phyloP scores from a whole-genome alignment of 1,284 basidiomycete genomes.

The Marasmius oreades region DNA sequence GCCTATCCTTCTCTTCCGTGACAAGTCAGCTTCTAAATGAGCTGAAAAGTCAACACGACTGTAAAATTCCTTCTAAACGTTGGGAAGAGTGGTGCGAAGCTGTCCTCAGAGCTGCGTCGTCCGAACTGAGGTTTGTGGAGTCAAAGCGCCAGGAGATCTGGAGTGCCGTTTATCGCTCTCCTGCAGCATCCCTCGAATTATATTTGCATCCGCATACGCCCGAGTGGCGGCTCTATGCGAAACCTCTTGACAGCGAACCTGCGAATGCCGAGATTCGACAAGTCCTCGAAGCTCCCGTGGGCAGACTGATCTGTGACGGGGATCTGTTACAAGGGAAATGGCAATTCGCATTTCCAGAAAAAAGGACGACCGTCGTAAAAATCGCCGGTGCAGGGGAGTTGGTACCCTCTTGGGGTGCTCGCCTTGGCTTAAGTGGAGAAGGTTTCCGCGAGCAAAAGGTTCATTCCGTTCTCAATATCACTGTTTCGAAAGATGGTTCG shows the following conservation, averaged over 20 bases:
- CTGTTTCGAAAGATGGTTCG: slow-evolving; percentile 47
- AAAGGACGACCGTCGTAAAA: slow-evolving; percentile 51
- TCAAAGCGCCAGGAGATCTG: slow-evolving; percentile 87
- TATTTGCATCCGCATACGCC: slow-evolving; percentile 73
- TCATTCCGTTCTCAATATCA: slow-evolving; percentile 64
- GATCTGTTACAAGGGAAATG: slow-evolving; percentile 71
- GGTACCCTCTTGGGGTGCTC: slow-evolving; percentile 83
- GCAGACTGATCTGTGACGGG: slow-evolving; percentile 61
- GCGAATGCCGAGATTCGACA: slow-evolving; percentile 80
- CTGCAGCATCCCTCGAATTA: slow-evolving; percentile 72
- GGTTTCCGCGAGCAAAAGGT: slow-evolving; percentile 67
- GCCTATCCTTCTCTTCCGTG: slow-evolving; percentile 59
- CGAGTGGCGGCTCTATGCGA: slow-evolving; percentile 85
- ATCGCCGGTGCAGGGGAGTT: slow-evolving; percentile 68
- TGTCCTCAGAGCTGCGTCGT: slow-evolving; percentile 56
- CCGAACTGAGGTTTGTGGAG: slow-evolving; percentile 82
- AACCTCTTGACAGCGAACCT: slow-evolving; percentile 64
- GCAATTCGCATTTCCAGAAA: slow-evolving; percentile 79
- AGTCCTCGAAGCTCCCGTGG: slow-evolving; percentile 74
- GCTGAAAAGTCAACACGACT: slow-evolving; percentile 42
- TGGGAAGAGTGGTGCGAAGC: slow-evolving; percentile 73
- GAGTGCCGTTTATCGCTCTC: slow-evolving; percentile 78
- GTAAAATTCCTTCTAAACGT: slow-evolving; percentile 43
- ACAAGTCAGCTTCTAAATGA: slow-evolving; percentile 49
- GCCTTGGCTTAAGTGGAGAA: slow-evolving; percentile 72